Percentiles rank a stretch among this genome's conserved stretches.
These are phyloP conservation scores for Tuctoria greenei DNA, from an alignment of 176 grass and related monocot genomes.

Conservation along the genomic window DNA sequence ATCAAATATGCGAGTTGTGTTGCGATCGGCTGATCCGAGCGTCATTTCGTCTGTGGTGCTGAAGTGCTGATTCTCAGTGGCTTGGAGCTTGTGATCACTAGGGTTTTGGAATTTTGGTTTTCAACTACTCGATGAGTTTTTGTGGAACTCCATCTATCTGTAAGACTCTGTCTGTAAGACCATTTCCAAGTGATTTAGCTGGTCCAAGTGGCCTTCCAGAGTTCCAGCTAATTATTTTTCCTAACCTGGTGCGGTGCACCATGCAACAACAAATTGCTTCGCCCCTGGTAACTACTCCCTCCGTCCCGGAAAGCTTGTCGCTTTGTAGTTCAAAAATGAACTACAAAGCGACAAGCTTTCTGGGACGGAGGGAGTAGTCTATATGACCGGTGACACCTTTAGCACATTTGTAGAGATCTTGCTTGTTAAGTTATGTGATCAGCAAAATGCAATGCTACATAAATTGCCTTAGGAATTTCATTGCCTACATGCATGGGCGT, in stretches of 20 bases:
- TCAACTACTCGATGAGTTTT: not conserved
- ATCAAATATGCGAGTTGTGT: slow-evolving; percentile 33
- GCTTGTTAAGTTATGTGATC: not conserved
- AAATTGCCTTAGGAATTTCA: not conserved
- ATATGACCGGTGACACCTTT: not conserved
- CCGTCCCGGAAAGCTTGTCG: too few relatives aligned
- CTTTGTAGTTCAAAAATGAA: too few relatives aligned
- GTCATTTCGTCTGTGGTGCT: not conserved
- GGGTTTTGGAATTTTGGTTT: slow-evolving; percentile 14
- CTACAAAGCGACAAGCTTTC: too few relatives aligned
- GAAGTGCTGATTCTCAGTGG: not conserved
- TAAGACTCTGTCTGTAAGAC: not conserved
- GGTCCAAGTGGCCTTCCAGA: too few relatives aligned
- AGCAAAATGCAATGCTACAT: not conserved
- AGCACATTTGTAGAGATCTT: not conserved
- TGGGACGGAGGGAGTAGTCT: too few relatives aligned
- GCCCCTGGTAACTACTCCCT: too few relatives aligned
- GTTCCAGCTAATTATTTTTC: too few relatives aligned
- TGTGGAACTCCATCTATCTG: not conserved
- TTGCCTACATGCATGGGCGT: not conserved
- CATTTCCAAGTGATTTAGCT: too few relatives aligned
- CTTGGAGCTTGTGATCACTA: slow-evolving; percentile 17
- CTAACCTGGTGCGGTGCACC: too few relatives aligned
- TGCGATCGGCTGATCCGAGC: not conserved
- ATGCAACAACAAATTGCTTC: too few relatives aligned